Evolutionary conservation across 1,139 yeast species (phyloP).

Genomic region (Trichomonascaceae sp.): DNA sequence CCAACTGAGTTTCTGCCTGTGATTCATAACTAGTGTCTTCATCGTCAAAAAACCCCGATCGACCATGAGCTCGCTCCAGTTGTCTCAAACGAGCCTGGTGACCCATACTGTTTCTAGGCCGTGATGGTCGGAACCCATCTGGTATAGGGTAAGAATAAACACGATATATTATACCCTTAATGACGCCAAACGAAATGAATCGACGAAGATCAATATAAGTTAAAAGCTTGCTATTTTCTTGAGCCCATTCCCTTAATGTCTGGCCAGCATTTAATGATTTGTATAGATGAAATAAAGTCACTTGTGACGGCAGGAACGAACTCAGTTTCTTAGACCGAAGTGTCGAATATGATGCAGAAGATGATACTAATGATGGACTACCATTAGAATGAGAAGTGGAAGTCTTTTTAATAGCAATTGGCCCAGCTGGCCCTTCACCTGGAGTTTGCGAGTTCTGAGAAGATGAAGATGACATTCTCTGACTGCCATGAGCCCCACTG

Average conservation of each 20-base stretch:
- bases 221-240: constrained; percentile 52
- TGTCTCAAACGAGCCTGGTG: neutral
- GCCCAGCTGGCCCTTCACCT: constrained; percentile 1
- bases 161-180: constrained; percentile 75
- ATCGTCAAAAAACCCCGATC: constrained; percentile 10
- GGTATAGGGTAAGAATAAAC: constrained; percentile 69
- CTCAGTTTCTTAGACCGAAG: constrained; percentile 11
- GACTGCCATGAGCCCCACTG: neutral
- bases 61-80: constrained; percentile 2
- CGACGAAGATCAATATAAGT: constrained; percentile 71
- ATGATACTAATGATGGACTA: constrained; percentile 12
- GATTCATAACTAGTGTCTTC: constrained; percentile 2
- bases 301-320: constrained; percentile 28
- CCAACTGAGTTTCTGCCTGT: constrained; percentile 30
- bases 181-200: constrained; percentile 79
- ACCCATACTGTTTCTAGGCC: constrained; percentile 15
- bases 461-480: neutral
- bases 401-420: constrained; percentile 4
- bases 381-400: constrained; percentile 9
- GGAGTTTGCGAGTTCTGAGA: constrained; percentile 1
- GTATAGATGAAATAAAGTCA: constrained; percentile 68
- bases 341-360: constrained; percentile 20
- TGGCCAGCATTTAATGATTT: constrained; percentile 74
- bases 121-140: constrained; percentile 29
- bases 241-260: constrained; percentile 76